Evolutionary conservation across 1,139 yeast genomes (phyloP).

Genomic region (Lodderomyces metapsilosis): DNA sequence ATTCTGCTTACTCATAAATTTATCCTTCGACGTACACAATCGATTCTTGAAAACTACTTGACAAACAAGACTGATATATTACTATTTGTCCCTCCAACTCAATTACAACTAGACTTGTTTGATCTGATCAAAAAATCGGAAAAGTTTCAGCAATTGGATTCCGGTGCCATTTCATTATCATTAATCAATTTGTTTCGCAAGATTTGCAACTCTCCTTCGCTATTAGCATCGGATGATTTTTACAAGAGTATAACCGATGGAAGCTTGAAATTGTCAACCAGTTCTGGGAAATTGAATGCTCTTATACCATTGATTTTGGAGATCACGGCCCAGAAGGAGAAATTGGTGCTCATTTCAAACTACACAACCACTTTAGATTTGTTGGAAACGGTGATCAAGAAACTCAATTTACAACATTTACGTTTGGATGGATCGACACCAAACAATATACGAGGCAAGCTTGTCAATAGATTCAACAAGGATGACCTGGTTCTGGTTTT

Average conservation of each 20-base stretch:
- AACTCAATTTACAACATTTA: slow-evolving; percentile 49
- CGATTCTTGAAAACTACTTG: slow-evolving; percentile 60
- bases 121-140: slow-evolving; percentile 33
- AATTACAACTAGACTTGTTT: slow-evolving; percentile 57
- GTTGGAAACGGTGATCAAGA: slow-evolving; percentile 55
- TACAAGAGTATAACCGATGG: slow-evolving; percentile 20
- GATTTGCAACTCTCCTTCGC: slow-evolving; percentile 78
- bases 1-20: slow-evolving; percentile 63
- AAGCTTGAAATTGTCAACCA: slow-evolving; percentile 12
- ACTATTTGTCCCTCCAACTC: slow-evolving; percentile 74
- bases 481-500: slow-evolving; percentile 55
- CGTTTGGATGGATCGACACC: slow-evolving; percentile 88
- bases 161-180: slow-evolving; percentile 51
- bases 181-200: slow-evolving; percentile 76
- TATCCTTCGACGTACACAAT: slow-evolving; percentile 72
- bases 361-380: slow-evolving; percentile 86
- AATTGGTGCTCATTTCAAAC: slow-evolving; percentile 83
- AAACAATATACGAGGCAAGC: slow-evolving; percentile 55
- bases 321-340: slow-evolving; percentile 50
- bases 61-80: slow-evolving; percentile 81
- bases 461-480: slow-evolving; percentile 71
- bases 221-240: slow-evolving; percentile 46
- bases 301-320: slow-evolving; percentile 54
- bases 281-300: slow-evolving; percentile 58
- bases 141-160: slow-evolving; percentile 11